Conservation (phyloP, 352 stramenopile species). For the Globisporangium takayamanum region DNA sequence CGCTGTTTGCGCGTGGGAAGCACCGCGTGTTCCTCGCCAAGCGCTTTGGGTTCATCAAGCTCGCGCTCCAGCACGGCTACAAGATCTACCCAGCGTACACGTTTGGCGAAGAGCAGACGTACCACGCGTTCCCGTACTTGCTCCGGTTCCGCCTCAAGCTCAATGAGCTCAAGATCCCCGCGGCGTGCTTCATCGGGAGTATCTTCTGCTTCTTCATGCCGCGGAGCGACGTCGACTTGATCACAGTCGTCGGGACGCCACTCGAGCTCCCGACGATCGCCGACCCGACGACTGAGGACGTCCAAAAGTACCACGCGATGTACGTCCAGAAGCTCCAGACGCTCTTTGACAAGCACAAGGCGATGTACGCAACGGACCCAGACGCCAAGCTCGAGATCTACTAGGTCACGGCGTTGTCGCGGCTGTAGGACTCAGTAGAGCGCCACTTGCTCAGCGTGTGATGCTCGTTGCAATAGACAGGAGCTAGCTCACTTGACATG, state of each 20-base stretch:
- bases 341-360: slow-evolving; percentile 86
- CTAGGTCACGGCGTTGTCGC: slow-evolving; percentile 6
- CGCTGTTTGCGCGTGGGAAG: slow-evolving; percentile 64
- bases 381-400: slow-evolving; percentile 43
- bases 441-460: neutral
- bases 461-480: neutral
- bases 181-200: slow-evolving; percentile 68
- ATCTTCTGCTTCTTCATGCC: slow-evolving; percentile 84
- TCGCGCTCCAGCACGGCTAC: slow-evolving; percentile 89
- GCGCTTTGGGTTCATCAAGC: slow-evolving; percentile 91
- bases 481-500: no score
- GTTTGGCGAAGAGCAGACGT: slow-evolving; percentile 90
- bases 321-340: slow-evolving; percentile 80
- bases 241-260: slow-evolving; percentile 86
- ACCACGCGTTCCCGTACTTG: slow-evolving; percentile 78
- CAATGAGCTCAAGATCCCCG: slow-evolving; percentile 81
- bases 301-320: slow-evolving; percentile 82
- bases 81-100: slow-evolving; percentile 87
- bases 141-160: slow-evolving; percentile 70
- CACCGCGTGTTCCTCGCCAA: slow-evolving; percentile 91
- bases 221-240: slow-evolving; percentile 57
- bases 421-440: slow-evolving; percentile 2
- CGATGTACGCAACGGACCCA: slow-evolving; percentile 65
- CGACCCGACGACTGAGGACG: slow-evolving; percentile 81
- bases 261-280: slow-evolving; percentile 79